These are phyloP conservation scores for Globisporangium solare DNA, from an alignment of 352 stramenopile genomes.

Conservation along the genomic window DNA sequence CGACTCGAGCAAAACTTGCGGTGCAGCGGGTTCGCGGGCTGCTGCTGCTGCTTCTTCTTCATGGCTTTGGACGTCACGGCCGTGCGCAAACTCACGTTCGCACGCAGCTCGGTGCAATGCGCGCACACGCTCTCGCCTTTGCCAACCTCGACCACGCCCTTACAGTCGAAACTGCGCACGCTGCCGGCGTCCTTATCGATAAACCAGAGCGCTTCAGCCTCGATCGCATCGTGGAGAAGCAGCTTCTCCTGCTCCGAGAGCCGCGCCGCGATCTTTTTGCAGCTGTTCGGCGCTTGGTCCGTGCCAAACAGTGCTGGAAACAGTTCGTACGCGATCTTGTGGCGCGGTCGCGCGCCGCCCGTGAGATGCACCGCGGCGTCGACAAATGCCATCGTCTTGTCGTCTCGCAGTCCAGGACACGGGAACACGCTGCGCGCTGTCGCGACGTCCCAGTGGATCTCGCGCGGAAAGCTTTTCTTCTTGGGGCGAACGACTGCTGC, in stretches of 20 bases:
- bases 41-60: conserved; percentile 28
- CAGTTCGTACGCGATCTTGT: conserved; percentile 66
- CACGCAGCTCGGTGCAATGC: conserved; percentile 40
- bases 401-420: conserved; percentile 61
- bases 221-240: conserved; percentile 66
- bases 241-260: conserved; percentile 40
- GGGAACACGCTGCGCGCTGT: conserved; percentile 33
- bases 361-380: conserved; percentile 51
- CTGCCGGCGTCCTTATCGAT: conserved; percentile 72
- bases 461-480: conserved; percentile 46
- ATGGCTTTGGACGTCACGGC: conserved; percentile 21
- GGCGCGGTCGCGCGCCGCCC: conserved; percentile 50
- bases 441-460: conserved; percentile 55
- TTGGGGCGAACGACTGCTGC: conserved; percentile 14
- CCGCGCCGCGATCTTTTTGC: conserved; percentile 2
- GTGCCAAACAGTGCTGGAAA: conserved; percentile 57
- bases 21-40: conserved; percentile 43
- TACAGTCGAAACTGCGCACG: conserved; percentile 67
- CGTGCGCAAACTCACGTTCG: conserved; percentile 47
- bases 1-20: conserved; percentile 51
- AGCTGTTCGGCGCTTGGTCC: conserved; percentile 2
- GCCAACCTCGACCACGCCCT: conserved; percentile 33
- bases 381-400: conserved; percentile 54
- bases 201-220: conserved; percentile 72
- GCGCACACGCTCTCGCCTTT: conserved; percentile 40